Evolutionary conservation across 2,329 filamentous ascomycete species (phyloP).

Genomic region (Scedosporium dehoogii): DNA sequence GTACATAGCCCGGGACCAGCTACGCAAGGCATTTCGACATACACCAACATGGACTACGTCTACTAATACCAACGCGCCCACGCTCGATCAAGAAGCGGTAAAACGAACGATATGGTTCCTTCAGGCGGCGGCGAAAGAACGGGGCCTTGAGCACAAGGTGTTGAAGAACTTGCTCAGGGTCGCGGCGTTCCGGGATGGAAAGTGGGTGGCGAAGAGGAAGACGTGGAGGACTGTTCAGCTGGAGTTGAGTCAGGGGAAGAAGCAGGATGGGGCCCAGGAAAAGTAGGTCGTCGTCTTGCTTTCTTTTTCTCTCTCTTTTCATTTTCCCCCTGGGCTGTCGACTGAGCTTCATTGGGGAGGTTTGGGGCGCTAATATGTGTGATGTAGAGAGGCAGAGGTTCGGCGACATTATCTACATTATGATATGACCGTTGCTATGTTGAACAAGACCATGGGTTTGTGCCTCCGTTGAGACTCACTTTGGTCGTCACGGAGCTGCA

Average conservation of each 20-base stretch:
- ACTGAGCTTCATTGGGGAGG: not conserved
- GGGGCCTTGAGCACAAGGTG: conserved; percentile 62
- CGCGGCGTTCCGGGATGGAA: conserved; percentile 25
- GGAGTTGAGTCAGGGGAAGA: conserved; percentile 13
- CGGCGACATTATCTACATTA: conserved; percentile 45
- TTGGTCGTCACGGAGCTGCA: not conserved
- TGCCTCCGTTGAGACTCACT: conserved; percentile 46
- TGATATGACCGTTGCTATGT: conserved; percentile 59
- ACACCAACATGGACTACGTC: not conserved
- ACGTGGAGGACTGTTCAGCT: conserved; percentile 9
- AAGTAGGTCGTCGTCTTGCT: conserved; percentile 9
- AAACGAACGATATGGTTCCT: conserved; percentile 63
- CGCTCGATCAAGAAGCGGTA: conserved; percentile 42
- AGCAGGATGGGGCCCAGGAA: not conserved
- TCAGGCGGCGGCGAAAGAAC: conserved; percentile 49
- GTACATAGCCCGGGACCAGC: conserved; percentile 47
- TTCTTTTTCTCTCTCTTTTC: not conserved
- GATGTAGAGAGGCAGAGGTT: conserved; percentile 11
- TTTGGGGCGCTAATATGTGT: not conserved
- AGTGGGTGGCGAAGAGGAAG: conserved; percentile 11
- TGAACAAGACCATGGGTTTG: conserved; percentile 63
- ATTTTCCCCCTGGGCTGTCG: not conserved
- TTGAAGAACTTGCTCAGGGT: conserved; percentile 57
- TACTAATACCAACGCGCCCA: not conserved
- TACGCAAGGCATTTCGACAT: conserved; percentile 50